A percentile compares a stretch with the other conserved stretches of the same genome.
phyloP scores from a whole-genome alignment of 116 monocot species.

The Posidonia oceanica region DNA sequence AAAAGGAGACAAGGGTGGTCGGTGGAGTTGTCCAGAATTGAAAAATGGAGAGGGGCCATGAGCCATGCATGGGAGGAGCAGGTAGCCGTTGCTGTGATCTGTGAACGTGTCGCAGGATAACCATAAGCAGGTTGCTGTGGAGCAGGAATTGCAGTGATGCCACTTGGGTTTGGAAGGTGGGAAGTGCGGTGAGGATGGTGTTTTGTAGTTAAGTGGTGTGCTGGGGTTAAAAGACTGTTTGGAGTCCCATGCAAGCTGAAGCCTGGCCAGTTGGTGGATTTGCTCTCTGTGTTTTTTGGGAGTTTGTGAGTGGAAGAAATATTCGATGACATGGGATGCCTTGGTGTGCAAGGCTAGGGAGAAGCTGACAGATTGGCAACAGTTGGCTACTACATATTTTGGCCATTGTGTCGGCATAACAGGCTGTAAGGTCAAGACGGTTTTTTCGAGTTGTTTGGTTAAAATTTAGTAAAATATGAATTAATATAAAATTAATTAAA shows the following conservation, averaged over 20 bases:
- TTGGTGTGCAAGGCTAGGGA: background rate
- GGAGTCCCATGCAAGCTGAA: background rate
- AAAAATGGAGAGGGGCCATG: background rate
- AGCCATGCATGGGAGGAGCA: constrained; percentile 1
- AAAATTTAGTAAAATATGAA: too few species aligned
- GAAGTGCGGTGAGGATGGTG: background rate
- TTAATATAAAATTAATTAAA: too few species aligned
- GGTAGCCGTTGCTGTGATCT: constrained; percentile 12
- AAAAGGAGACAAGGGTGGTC: constrained; percentile 1
- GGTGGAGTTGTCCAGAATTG: constrained; percentile 9
- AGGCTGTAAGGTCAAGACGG: too few species aligned
- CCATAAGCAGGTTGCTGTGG: background rate
- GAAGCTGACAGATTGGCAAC: background rate
- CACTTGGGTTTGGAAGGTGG: background rate
- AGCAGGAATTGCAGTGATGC: background rate
- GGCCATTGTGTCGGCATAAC: too few species aligned
- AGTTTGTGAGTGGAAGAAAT: background rate
- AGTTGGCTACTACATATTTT: too few species aligned
- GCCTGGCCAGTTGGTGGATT: background rate
- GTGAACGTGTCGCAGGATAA: background rate
- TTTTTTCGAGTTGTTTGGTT: too few species aligned
- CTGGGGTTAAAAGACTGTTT: too few species aligned
- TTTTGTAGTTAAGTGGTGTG: background rate
- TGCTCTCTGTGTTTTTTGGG: background rate
- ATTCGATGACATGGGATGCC: background rate